phyloP scores from a whole-genome alignment of 2,329 filamentous ascomycete species.

The Neocucurbitaria cava region DNA sequence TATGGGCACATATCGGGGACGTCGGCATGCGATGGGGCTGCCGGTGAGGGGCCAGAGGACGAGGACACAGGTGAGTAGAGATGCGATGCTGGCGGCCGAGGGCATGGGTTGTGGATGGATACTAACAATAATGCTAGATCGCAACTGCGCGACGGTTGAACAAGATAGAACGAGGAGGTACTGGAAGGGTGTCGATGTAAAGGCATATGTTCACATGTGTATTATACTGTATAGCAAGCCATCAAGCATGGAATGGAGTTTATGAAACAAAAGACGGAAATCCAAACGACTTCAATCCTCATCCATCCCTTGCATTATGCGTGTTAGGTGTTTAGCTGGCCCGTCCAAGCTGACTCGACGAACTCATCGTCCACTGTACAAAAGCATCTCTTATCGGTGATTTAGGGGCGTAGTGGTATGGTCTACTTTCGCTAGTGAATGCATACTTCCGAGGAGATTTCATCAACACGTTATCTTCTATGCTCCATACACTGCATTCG shows the following conservation, averaged over 20 bases:
- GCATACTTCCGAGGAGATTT: no score
- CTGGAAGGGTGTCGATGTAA: constrained; percentile 40
- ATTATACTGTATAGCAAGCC: constrained; percentile 34
- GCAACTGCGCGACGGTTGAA: constrained; percentile 66
- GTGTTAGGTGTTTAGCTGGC: no score
- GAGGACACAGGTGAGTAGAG: constrained; percentile 68
- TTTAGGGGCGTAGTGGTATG: no score
- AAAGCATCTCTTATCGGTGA: no score
- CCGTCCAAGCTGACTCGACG: no score
- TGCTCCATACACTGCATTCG: no score
- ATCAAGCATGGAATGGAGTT: constrained; percentile 17
- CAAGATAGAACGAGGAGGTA: constrained; percentile 61
- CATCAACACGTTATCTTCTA: no score
- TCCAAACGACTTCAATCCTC: background rate
- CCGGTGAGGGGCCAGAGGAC: constrained; percentile 92
- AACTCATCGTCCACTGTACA: no score
- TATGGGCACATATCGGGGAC: constrained; percentile 88
- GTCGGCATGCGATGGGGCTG: constrained; percentile 89
- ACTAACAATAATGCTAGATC: constrained; percentile 53
- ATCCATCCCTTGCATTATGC: background rate
- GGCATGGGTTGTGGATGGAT: background rate
- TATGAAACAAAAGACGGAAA: constrained; percentile 5
- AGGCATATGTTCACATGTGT: constrained; percentile 21
- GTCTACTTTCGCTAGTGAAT: no score
- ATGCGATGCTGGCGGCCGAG: constrained; percentile 6